Percentiles rank a stretch among this genome's conserved stretches.
Evolutionary conservation across 768 basidiomycete species (phyloP).

Genomic region (Holtermannia corniformis): DNA sequence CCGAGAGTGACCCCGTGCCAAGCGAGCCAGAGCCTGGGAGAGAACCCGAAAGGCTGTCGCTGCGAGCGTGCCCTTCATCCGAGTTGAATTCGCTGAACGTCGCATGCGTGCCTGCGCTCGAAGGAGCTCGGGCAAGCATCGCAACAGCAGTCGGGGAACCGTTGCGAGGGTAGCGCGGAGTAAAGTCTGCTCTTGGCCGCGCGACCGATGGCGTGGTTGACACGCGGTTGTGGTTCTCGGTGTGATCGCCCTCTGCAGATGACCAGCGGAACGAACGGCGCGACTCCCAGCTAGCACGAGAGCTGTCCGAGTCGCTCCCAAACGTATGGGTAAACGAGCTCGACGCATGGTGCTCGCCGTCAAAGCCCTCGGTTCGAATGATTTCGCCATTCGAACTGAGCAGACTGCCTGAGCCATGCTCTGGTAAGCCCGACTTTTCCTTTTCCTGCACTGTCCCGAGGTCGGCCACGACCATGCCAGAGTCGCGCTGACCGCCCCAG

Average conservation of each 20-base stretch:
- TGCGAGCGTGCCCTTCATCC: not conserved
- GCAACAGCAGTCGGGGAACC: conserved; percentile 31
- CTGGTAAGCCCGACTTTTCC: conserved; percentile 8
- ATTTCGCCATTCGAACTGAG: conserved; percentile 30
- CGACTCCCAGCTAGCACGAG: conserved; percentile 39
- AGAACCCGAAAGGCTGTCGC: conserved; percentile 6
- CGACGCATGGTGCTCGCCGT: conserved; percentile 13
- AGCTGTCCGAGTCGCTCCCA: conserved; percentile 20
- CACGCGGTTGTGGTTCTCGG: conserved; percentile 19
- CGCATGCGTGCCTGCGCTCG: conserved; percentile 19
- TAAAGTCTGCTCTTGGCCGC: conserved; percentile 36
- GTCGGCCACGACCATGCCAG: not conserved
- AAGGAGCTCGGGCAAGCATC: conserved; percentile 20
- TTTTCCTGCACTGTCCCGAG: conserved; percentile 10
- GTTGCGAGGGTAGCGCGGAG: conserved; percentile 40
- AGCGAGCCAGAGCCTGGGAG: conserved; percentile 11
- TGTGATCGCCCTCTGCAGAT: conserved; percentile 17
- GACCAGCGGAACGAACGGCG: conserved; percentile 38
- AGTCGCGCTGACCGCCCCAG: conserved; percentile 8
- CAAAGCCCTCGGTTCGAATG: conserved; percentile 17
- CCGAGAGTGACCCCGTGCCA: conserved; percentile 11
- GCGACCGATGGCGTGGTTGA: conserved; percentile 31
- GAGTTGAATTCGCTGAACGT: conserved; percentile 32
- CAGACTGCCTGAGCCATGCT: conserved; percentile 15
- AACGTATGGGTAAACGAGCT: conserved; percentile 37